Conservation (phyloP, 2,329 filamentous ascomycete genomes). For the Venturia effusa region DNA sequence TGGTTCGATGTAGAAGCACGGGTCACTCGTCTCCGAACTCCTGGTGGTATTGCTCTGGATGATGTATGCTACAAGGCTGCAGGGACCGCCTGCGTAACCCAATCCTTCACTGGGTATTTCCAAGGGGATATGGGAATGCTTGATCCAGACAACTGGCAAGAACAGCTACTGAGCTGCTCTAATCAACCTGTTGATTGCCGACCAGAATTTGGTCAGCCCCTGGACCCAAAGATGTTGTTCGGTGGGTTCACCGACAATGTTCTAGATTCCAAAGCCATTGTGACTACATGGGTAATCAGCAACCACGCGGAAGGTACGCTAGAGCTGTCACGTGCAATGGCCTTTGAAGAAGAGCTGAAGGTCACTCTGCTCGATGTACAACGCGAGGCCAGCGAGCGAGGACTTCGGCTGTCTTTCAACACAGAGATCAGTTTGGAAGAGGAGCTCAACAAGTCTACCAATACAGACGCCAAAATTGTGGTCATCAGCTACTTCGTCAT, state of each 20-base stretch:
- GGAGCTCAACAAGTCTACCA: conserved; percentile 95
- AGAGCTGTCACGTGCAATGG: conserved; percentile 63
- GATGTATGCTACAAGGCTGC: conserved; percentile 94
- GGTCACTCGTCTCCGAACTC: conserved; percentile 60
- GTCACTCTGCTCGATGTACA: conserved; percentile 66
- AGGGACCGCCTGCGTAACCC: conserved; percentile 79
- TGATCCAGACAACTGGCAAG: conserved; percentile 57
- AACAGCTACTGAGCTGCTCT: conserved; percentile 61
- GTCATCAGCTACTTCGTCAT: conserved; percentile 96
- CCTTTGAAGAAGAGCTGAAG: conserved; percentile 78
- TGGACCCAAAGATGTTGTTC: conserved; percentile 75
- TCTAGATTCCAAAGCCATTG: conserved; percentile 65
- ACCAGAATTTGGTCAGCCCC: conserved; percentile 78
- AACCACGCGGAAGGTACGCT: conserved; percentile 68
- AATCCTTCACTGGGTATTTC: conserved; percentile 88
- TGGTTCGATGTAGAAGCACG: conserved; percentile 85
- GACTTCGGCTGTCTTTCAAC: conserved; percentile 82
- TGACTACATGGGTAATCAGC: conserved; percentile 89
- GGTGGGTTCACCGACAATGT: conserved; percentile 65
- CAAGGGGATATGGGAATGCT: conserved; percentile 53
- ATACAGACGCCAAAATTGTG: conserved; percentile 95
- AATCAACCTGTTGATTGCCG: conserved; percentile 73
- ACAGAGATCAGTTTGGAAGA: conserved; percentile 92
- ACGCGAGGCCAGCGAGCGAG: conserved; percentile 63
- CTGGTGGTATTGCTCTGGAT: conserved; percentile 56